Evolutionary conservation across 2,329 filamentous ascomycete genomes (phyloP).

Genomic region (Gaeumannomyces tritici): DNA sequence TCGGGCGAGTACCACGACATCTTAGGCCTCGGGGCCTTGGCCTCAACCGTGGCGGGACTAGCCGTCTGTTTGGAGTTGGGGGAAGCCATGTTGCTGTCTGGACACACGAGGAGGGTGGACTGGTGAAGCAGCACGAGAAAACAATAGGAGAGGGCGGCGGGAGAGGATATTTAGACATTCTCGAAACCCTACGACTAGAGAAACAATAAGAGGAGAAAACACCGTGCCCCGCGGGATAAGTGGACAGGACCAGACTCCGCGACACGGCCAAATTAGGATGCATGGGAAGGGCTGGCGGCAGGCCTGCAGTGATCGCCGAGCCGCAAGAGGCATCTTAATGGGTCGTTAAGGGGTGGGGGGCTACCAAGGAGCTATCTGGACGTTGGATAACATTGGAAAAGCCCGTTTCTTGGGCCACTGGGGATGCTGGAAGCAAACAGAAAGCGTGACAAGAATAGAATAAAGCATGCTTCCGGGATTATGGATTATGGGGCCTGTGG

Average conservation of each 20-base stretch:
- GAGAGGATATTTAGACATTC: neutral
- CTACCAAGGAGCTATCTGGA: neutral
- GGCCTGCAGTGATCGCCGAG: no score
- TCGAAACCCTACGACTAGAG: neutral
- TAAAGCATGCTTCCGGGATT: neutral
- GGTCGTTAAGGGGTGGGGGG: no score
- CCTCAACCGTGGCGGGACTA: neutral
- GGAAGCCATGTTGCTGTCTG: neutral
- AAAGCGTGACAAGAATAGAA: neutral
- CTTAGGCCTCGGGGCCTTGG: neutral
- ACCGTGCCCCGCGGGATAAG: neutral
- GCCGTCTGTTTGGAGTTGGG: neutral
- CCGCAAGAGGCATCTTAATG: no score
- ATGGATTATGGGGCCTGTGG: neutral
- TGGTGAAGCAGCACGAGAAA: neutral
- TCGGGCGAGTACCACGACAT: neutral
- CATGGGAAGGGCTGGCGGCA: neutral
- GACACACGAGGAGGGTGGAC: neutral
- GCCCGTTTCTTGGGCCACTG: neutral
- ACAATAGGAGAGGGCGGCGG: neutral
- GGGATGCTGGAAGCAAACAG: neutral
- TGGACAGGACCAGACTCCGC: neutral
- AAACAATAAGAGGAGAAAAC: neutral
- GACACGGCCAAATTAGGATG: neutral
- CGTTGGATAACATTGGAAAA: neutral